Evolutionary conservation across 345 rosid species (phyloP), one percentile per base, ranked within the genome.

Genomic region (Populus davidiana): DNA sequence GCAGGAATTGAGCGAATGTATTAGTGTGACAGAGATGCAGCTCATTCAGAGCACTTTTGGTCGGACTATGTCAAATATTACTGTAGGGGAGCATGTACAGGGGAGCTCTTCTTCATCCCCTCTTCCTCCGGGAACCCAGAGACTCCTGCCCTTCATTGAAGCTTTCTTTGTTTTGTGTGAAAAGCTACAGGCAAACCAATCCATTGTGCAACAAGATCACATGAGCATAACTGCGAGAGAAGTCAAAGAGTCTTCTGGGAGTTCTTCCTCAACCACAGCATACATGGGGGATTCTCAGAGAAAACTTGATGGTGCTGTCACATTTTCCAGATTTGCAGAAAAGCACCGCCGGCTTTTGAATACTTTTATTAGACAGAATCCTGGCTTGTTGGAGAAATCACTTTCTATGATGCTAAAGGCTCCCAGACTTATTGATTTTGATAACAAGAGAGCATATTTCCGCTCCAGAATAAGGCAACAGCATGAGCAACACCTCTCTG

Each of bases 81-180:
- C 81, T 88, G 79, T 85, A 8, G 91, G 86, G 66, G 97, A 90
- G 69, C 91, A 87, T 77, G 86, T 83, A 67, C 91, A 84, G 73
- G 97, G 96, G 74, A 69, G 81, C 54, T 62, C 95, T 71, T 80
- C 89, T 82, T 83, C 90, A 3, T 88, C 98, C 67, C 85, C 95
- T 72, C 93, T 95, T 82, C 91, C 97, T 64, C 92, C 96, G n/a
- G 99, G 97, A 80, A 92, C 97, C 67, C 98, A 93, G 82, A 89
- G 94, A 78, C 91, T 95, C 74, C 89, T 95, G 72, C 97, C 99
- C 65, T 93, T 92, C 73, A 92, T 95, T 54, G 99, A 95, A 80
- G 99, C 99, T 63, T 95, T 95, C 88, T 93, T 95, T 87, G 94
- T 95, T 64, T 85, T 93, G 83, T 93, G 97, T 81, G 98, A 93